Percentiles rank a stretch among this genome's conserved stretches.
phyloP scores from a whole-genome alignment of 768 basidiomycete species.

The Suillus bovinus region DNA sequence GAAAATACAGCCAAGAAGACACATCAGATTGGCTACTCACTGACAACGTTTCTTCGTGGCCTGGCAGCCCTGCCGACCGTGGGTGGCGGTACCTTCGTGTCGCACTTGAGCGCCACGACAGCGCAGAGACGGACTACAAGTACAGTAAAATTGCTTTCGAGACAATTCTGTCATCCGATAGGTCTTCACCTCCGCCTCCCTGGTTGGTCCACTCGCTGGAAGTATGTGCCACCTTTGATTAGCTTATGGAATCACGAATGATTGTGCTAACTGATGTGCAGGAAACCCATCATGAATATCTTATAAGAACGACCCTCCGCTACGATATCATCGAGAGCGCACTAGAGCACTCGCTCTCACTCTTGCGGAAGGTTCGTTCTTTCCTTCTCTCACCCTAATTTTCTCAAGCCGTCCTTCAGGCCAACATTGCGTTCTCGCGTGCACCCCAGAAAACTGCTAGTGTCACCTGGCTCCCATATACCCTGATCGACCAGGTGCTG shows the following conservation, averaged over 20 bases:
- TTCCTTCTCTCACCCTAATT: conserved; percentile 16
- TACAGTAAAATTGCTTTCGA: conserved; percentile 81
- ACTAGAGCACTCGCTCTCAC: conserved; percentile 65
- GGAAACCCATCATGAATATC: conserved; percentile 79
- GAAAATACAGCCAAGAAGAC: conserved; percentile 58
- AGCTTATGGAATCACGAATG: conserved; percentile 2
- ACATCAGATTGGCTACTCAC: conserved; percentile 82
- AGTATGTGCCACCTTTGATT: conserved; percentile 38
- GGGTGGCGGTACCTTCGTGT: conserved; percentile 89
- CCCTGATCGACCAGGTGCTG: conserved; percentile 81
- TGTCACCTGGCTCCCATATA: conserved; percentile 80
- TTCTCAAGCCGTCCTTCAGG: conserved; percentile 35
- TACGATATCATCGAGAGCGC: conserved; percentile 82
- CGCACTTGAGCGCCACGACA: conserved; percentile 78
- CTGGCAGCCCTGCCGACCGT: conserved; percentile 74
- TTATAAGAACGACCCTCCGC: conserved; percentile 76
- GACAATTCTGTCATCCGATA: conserved; percentile 69
- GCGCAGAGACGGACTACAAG: conserved; percentile 62
- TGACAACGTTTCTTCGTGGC: conserved; percentile 80
- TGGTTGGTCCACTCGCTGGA: conserved; percentile 82
- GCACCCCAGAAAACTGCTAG: conserved; percentile 55
- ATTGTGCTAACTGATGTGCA: conserved; percentile 23
- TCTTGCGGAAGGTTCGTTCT: conserved; percentile 69
- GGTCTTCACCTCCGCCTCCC: conserved; percentile 63
- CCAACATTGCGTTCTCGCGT: conserved; percentile 52